A percentile compares a stretch with the other conserved stretches of the same genome.
Evolutionary conservation across 805 yeast species (phyloP).

Genomic region (Saccharomycopsis malanga): DNA sequence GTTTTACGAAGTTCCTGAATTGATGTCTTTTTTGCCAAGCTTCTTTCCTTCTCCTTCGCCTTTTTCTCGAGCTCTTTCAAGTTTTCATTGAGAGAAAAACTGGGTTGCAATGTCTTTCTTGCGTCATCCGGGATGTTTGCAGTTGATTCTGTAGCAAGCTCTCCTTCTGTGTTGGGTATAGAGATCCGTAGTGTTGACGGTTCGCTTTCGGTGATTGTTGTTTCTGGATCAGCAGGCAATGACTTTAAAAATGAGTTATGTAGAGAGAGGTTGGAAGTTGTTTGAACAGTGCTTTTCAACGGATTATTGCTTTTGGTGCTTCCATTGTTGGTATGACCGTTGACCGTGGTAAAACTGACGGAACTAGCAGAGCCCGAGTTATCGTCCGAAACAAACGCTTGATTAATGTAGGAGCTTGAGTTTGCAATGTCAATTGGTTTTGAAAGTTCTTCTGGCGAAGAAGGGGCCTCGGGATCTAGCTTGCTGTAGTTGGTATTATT

Average conservation of each 20-base stretch:
- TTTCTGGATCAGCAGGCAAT: conserved; percentile 16
- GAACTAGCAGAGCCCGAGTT: no score
- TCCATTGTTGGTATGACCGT: not conserved
- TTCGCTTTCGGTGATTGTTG: conserved; percentile 11
- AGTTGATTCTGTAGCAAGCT: no score
- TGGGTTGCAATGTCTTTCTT: not conserved
- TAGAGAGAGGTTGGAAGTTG: conserved; percentile 2
- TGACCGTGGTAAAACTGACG: no score
- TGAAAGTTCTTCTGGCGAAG: no score
- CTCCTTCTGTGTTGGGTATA: not conserved
- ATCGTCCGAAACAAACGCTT: no score
- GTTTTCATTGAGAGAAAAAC: conserved; percentile 7
- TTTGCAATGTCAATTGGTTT: no score
- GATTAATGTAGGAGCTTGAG: no score
- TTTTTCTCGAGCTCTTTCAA: conserved; percentile 14
- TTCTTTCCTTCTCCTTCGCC: conserved; percentile 1
- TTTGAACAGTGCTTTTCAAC: not conserved
- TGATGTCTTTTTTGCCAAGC: not conserved
- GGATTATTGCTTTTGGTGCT: not conserved
- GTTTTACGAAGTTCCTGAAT: not conserved
- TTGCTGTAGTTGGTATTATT: no score
- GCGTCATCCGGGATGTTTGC: not conserved
- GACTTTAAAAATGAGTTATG: conserved; percentile 9
- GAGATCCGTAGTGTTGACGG: not conserved
- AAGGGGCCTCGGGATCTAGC: no score